Conservation (phyloP, 306 rosid species). For the Vigna reflexopilosa region DNA sequence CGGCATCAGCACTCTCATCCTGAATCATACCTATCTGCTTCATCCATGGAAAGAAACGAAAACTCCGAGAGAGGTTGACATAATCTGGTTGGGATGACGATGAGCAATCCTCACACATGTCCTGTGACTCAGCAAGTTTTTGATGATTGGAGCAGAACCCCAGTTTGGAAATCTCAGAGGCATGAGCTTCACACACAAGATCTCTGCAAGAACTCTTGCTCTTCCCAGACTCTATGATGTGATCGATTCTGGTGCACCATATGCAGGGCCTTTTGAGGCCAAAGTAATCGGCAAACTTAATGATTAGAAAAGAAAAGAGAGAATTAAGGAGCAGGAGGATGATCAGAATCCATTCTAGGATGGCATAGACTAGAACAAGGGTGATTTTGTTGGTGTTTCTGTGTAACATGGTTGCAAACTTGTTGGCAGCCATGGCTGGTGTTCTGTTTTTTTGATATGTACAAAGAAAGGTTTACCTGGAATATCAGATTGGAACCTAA, state of each 20-base stretch:
- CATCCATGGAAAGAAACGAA: conserved; percentile 73
- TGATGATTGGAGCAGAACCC: conserved; percentile 75
- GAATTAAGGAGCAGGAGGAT: conserved; percentile 79
- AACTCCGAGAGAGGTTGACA: conserved; percentile 58
- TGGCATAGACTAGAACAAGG: conserved; percentile 74
- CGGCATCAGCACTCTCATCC: conserved; percentile 31
- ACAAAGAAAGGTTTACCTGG: conserved; percentile 46
- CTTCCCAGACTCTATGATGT: conserved; percentile 65
- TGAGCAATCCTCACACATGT: conserved; percentile 89
- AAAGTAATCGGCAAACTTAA: conserved; percentile 80
- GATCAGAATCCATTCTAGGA: conserved; percentile 91
- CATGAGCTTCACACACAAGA: conserved; percentile 89
- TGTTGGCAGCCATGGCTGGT: conserved; percentile 90
- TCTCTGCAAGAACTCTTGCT: conserved; percentile 57
- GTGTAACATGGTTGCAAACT: conserved; percentile 84
- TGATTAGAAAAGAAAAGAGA: conserved; percentile 78
- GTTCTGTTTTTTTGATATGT: conserved; percentile 56
- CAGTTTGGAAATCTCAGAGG: conserved; percentile 76
- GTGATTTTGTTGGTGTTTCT: conserved; percentile 87
- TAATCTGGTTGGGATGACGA: conserved; percentile 56
- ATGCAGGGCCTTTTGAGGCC: conserved; percentile 90
- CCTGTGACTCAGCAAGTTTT: conserved; percentile 64
- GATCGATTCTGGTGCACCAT: conserved; percentile 92
- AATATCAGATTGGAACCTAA: conserved; percentile 38
- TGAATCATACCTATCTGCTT: conserved; percentile 65